phyloP scores from a whole-genome alignment of 345 rosid species.

The Hirschfeldia incana region DNA sequence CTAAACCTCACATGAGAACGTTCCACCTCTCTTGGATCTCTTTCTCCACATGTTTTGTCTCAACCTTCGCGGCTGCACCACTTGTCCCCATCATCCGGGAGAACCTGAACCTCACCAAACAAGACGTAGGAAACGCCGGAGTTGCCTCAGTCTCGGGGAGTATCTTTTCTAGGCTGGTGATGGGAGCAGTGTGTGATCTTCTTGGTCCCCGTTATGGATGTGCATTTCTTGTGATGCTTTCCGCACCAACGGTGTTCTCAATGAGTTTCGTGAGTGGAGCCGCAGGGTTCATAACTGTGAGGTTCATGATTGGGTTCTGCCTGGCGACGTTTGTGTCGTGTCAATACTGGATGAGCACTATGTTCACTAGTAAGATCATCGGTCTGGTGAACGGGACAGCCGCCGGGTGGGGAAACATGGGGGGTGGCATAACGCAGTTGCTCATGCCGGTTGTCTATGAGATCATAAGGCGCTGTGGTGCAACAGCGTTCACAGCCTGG shows the following conservation, averaged over 20 bases:
- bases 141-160: constrained; percentile 75
- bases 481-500: constrained; percentile 72
- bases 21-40: constrained; percentile 85
- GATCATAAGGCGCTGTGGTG: constrained; percentile 42
- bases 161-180: constrained; percentile 68
- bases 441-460: constrained; percentile 68
- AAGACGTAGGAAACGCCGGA: constrained; percentile 66
- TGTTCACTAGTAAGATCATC: constrained; percentile 67
- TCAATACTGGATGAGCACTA: constrained; percentile 85
- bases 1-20: constrained; percentile 78
- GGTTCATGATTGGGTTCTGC: constrained; percentile 84
- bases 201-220: constrained; percentile 69
- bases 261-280: constrained; percentile 56
- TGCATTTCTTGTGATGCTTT: constrained; percentile 62
- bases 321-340: constrained; percentile 81
- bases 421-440: constrained; percentile 70
- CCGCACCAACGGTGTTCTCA: constrained; percentile 70
- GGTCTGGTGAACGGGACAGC: constrained; percentile 77
- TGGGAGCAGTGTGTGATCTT: constrained; percentile 73
- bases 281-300: constrained; percentile 53
- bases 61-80: constrained; percentile 84
- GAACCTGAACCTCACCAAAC: constrained; percentile 59
- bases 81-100: constrained; percentile 76
- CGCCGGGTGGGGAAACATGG: constrained; percentile 83
- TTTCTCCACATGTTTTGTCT: constrained; percentile 74